These are phyloP conservation scores for Aspergillus niger DNA, from an alignment of 2,329 filamentous ascomycete genomes.

Conservation along the genomic window DNA sequence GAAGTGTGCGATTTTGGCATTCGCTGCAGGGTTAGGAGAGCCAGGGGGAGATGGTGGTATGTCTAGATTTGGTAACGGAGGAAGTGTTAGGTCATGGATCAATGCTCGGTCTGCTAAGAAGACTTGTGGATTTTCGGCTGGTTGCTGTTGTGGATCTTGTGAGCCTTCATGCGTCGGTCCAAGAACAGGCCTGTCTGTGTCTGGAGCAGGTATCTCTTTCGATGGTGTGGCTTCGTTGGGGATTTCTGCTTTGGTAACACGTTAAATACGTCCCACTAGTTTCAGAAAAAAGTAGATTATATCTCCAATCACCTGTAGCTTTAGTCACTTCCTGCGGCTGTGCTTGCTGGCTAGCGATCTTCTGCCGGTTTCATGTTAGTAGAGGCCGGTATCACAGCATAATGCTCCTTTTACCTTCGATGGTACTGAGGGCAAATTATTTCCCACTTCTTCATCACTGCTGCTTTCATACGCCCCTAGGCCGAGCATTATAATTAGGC, in stretches of 20 bases:
- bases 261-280: not conserved
- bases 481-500: conserved; percentile 38
- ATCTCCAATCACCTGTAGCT: conserved; percentile 12
- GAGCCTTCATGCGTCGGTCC: conserved; percentile 37
- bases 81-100: conserved; percentile 60
- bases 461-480: conserved; percentile 49
- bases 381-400: not conserved
- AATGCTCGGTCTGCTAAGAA: conserved; percentile 52
- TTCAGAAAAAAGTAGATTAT: not conserved
- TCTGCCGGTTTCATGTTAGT: conserved; percentile 18
- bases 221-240: not conserved
- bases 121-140: conserved; percentile 12
- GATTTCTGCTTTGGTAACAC: conserved; percentile 9
- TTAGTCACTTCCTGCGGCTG: conserved; percentile 4
- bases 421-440: conserved; percentile 13
- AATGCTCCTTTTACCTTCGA: conserved; percentile 27
- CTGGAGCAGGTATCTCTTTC: conserved; percentile 12
- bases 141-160: conserved; percentile 13
- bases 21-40: conserved; percentile 46
- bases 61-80: conserved; percentile 47
- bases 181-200: conserved; percentile 35
- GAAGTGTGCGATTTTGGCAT: conserved; percentile 62
- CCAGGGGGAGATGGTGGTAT: conserved; percentile 51
- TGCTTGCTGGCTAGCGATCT: conserved; percentile 6
- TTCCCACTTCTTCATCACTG: conserved; percentile 45